Evolutionary conservation across 495 filamentous ascomycete species (phyloP), one percentile per base, ranked within the genome.

Genomic region (Penicillium fimorum): DNA sequence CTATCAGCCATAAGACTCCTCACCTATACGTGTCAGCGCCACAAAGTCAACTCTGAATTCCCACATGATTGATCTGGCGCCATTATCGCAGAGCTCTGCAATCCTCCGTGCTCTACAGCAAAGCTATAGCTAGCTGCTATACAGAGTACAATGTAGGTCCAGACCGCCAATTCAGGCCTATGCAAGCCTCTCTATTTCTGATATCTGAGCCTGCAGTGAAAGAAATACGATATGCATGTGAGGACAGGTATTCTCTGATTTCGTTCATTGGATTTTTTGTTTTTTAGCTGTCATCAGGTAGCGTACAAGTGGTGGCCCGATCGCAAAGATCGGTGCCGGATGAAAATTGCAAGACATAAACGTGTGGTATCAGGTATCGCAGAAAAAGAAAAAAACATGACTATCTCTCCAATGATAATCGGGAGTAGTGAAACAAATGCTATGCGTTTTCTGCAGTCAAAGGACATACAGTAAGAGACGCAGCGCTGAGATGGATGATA

Each of bases 321-420:
- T 40, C 41, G 18, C 13, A 12, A 6, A 25, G 13, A 33, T 15
- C 50, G 24, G 52, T 4, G 50, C 50, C 50, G 18, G 35, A 38
- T 38, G 17, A 51, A 29, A 50, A 58, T 51, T 40, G 38, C 42
- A 58, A 44, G 41, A 60, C 57, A 52, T 42, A 60, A 58, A 37
- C 50, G 63, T 50, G 58, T 72, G 71, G 70, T 71, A 71, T 74
- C 65, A 70, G 68, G 68, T 73, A 73, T 70, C 71, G 69, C 63
- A 55, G 46, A 57, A 53, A 59, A 38, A 55, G 50, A 47, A 37
- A 46, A 51, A 47, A 62, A 58, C 53, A 55, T 56, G 35, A 49
- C 61, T 56, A 50, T 59, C 52, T 47, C 59, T 41, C 49, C 38
- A 45, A 38, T 37, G 18, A 18, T 62, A 64, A 60, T 55, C 52